A percentile compares a stretch with the other conserved stretches of the same genome.
phyloP scores from a whole-genome alignment of 495 filamentous ascomycete species.

The Ascobolus immersus region DNA sequence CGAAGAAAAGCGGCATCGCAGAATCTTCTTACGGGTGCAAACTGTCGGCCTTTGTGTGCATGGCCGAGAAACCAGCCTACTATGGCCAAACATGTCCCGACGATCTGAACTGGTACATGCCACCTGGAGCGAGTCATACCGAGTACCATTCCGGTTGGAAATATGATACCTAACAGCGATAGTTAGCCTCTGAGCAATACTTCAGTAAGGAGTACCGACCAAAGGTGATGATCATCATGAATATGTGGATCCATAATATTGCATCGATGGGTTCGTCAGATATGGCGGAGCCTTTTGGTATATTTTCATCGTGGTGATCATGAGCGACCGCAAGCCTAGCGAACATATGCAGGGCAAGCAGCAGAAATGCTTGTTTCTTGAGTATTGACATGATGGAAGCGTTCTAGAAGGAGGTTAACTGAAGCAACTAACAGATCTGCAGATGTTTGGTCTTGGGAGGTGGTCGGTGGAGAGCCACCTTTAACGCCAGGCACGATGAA shows the following conservation, averaged over 20 bases:
- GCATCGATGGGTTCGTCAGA: constrained; percentile 70
- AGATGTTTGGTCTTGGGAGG: too few species aligned
- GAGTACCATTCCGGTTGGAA: constrained; percentile 86
- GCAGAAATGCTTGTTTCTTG: constrained; percentile 1
- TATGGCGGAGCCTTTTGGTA: constrained; percentile 48
- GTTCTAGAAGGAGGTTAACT: too few species aligned
- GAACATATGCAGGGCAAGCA: constrained; percentile 1
- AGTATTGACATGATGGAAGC: too few species aligned
- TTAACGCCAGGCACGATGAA: too few species aligned
- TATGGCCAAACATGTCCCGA: constrained; percentile 48
- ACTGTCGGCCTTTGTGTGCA: constrained; percentile 66
- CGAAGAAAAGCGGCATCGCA: background rate
- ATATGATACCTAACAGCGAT: constrained; percentile 30
- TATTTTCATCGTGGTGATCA: constrained; percentile 47
- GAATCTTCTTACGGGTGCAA: constrained; percentile 22
- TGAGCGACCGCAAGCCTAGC: constrained; percentile 25
- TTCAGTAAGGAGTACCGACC: constrained; percentile 19
- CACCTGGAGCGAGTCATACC: constrained; percentile 74
- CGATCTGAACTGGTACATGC: constrained; percentile 75
- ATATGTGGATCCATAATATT: constrained; percentile 80
- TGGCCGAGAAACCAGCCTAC: constrained; percentile 81
- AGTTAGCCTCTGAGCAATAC: background rate
- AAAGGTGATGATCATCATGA: constrained; percentile 66
- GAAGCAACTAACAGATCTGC: too few species aligned
- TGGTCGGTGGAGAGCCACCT: too few species aligned